These are phyloP conservation scores for Spathaspora sp. DNA, from an alignment of 1,139 yeast species.

Conservation along the genomic window DNA sequence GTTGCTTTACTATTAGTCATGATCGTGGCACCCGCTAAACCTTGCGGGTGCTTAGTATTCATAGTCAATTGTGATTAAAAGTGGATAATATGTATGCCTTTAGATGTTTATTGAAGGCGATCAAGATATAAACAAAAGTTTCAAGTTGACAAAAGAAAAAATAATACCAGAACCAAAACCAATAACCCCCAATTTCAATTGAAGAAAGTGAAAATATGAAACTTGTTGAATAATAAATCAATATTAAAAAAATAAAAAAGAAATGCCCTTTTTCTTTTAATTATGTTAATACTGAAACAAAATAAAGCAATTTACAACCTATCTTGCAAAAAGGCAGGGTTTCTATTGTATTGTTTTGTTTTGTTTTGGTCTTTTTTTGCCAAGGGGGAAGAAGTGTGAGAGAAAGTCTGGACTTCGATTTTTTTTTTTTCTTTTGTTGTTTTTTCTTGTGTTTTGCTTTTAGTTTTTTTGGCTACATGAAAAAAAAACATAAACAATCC, in stretches of 20 bases:
- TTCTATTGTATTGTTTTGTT: background rate
- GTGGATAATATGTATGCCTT: background rate
- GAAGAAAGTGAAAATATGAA: background rate
- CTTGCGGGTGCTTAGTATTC: background rate
- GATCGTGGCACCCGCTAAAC: background rate
- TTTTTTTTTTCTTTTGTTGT: background rate
- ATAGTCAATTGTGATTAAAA: background rate
- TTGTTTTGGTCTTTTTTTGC: too few relatives aligned
- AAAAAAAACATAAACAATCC: conserved; percentile 1
- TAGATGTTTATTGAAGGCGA: too few relatives aligned
- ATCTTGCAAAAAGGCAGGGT: background rate
- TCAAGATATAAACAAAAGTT: too few relatives aligned
- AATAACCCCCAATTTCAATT: background rate
- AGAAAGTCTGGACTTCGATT: too few relatives aligned
- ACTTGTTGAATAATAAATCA: background rate
- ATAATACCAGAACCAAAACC: background rate
- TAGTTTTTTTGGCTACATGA: background rate
- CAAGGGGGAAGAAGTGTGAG: background rate
- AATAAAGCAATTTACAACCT: background rate
- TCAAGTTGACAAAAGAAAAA: too few relatives aligned
- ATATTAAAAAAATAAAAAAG: background rate
- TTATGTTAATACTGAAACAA: too few relatives aligned
- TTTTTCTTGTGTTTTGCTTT: background rate
- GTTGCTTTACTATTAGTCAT: too few relatives aligned
- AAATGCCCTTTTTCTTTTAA: too few relatives aligned